phyloP scores from a whole-genome alignment of 2,329 filamentous ascomycete genomes.

The Clonostachys byssicola region DNA sequence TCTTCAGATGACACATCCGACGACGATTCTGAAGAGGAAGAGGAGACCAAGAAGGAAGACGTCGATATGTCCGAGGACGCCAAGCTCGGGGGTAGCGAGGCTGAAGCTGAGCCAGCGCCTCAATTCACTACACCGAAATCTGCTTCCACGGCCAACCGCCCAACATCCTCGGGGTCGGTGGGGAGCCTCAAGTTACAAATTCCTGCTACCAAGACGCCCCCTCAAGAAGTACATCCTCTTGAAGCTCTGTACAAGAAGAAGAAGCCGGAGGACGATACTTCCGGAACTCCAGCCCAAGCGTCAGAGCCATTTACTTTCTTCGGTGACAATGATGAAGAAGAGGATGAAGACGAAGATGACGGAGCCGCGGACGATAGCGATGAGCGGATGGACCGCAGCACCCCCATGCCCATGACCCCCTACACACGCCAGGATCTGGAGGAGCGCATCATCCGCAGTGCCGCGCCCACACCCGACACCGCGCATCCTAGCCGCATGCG shows the following conservation, averaged over 20 bases:
- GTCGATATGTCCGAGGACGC: constrained; percentile 4
- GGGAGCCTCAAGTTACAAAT: constrained; percentile 52
- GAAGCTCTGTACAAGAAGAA: constrained; percentile 87
- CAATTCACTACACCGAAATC: constrained; percentile 9
- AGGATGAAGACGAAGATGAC: constrained; percentile 31
- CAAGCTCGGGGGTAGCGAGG: constrained; percentile 5
- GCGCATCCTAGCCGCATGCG: constrained; percentile 67
- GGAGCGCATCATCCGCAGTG: constrained; percentile 72
- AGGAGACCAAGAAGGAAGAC: constrained; percentile 8
- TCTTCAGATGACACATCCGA: constrained; percentile 25
- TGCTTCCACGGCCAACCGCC: constrained; percentile 24
- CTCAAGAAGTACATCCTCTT: constrained; percentile 68
- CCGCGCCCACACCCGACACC: constrained; percentile 92
- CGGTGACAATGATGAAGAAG: constrained; percentile 41
- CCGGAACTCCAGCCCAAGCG: constrained; percentile 25
- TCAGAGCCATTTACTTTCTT: constrained; percentile 77
- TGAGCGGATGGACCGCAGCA: constrained; percentile 6
- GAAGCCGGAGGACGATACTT: constrained; percentile 34
- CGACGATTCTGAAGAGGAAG: constrained; percentile 20
- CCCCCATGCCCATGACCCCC: constrained; percentile 68
- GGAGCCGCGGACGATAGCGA: not conserved
- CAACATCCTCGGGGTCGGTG: constrained; percentile 45
- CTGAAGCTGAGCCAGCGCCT: constrained; percentile 2
- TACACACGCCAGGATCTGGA: constrained; percentile 78
- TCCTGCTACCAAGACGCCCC: constrained; percentile 38